Evolutionary conservation across 148 eudicot genomes (phyloP).

Genomic region (Camellia sinensis): DNA sequence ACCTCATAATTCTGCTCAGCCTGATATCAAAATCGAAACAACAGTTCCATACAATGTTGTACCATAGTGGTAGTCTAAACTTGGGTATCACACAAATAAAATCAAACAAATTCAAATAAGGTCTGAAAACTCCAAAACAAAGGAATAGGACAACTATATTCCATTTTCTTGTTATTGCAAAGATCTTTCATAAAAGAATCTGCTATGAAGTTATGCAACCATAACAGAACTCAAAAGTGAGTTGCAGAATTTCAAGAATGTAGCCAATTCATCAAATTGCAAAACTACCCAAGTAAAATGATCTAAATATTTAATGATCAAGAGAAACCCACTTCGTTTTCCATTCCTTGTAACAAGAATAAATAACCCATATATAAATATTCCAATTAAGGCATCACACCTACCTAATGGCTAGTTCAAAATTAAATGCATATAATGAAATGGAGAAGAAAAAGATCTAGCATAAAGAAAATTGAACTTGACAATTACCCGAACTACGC

Average conservation of each 20-base stretch:
- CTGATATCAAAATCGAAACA: neutral
- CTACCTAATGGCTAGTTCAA: neutral
- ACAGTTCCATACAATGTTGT: neutral
- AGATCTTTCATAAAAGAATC: neutral
- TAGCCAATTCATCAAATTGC: neutral
- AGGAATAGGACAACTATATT: neutral
- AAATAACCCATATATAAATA: neutral
- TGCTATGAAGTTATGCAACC: neutral
- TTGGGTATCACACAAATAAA: neutral
- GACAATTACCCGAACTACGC: conserved; percentile 60
- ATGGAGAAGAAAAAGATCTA: too few relatives aligned
- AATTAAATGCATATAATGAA: neutral
- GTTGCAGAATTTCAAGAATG: neutral
- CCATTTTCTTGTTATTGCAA: neutral
- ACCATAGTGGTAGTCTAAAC: neutral
- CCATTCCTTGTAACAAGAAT: neutral
- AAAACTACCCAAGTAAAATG: neutral
- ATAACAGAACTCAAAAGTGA: neutral
- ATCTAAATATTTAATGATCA: neutral
- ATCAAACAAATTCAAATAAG: neutral
- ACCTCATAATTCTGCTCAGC: neutral
- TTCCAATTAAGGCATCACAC: neutral
- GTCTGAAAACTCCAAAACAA: neutral
- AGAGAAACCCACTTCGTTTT: neutral
- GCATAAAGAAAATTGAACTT: neutral